Evolutionary conservation across 306 rosid genomes (phyloP), one percentile per base, ranked within the genome.

Genomic region (Cicer chorassanicum): DNA sequence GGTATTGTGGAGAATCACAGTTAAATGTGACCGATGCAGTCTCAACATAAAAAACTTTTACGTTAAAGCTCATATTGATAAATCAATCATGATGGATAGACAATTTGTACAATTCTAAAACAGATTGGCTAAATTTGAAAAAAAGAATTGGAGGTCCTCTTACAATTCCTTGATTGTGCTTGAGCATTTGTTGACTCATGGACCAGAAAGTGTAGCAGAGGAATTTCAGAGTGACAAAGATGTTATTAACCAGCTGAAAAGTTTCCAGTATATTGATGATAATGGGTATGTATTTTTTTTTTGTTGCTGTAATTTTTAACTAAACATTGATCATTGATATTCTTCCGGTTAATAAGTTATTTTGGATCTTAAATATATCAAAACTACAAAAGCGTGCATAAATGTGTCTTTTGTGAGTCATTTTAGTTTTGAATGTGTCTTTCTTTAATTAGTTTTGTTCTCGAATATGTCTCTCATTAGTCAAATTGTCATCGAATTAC

Each of bases 151-250:
- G 98, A 94, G 96, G 84, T 67, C 57, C 13, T 86, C 95, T 54
- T 90, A 92, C 86, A 91, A 91, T 74, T 82, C 95, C 64, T 66
- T 90, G 79, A 87, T 86, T 41, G 90, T 88, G 54, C 88, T 90
- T 62, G 99, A 94, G 76, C 88, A 87, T 72, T 60, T 90, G 78
- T 81, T 90, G 83, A 91, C 99, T 78, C 99, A 94, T 72, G 99
- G 96, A 84, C 99, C 99, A 9, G 92, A 92, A 81, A 94, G 99
- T 68, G 89, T 84, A 59, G 89, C 90, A 38, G 84, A 70, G 51
- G 99, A 94, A 54, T 92, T 94, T 73, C 88, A 90, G 55, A 6
- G 70, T 63, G 93, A 88, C 81, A 92, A 82, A 82, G 85, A 84
- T 81, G 90, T 85, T 6, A 82, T 94, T 9, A 38, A 9, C 49